Evolutionary conservation across 495 filamentous ascomycete genomes (phyloP), one percentile per base, ranked within the genome.

Genomic region (Tuber calosporum): DNA sequence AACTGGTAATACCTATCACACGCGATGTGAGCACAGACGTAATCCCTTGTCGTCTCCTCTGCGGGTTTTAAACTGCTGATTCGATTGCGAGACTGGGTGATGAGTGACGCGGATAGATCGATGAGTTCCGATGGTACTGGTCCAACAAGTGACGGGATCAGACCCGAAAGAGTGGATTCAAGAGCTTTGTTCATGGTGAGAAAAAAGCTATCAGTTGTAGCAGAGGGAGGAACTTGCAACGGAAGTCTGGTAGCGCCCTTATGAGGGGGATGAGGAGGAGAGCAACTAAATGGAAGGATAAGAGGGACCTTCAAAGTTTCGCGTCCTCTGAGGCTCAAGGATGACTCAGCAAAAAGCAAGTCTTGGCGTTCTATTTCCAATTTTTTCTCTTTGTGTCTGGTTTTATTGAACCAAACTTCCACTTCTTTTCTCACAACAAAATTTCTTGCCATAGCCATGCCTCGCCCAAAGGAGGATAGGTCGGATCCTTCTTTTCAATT

Each of bases 21-120:
- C 53, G 95, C 95, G 43, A 99, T 87, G 82, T 98, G 90, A 1
- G 93, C 91, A 81, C 96, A 98, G 15, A 92, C 92, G 83, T 95
- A 97, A 15, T 89, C 87, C 9, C 94, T 88, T 26, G 91, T 92
- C 75, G 93, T 89, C 81, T 99, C 94, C 82, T 99, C 94, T 72
- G 95, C 92, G 11, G 89, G 86, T 79, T 93, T 96, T 17, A 98
- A 84, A 30, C 86, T 91, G 77, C 88, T 88, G 40, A 94, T 93
- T 40, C 89, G 90, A 80, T 87, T 89, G 11, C 93, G 89, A 7
- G 93, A 97, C 80, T 97, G 94, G 37, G 93, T 91, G 43, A 97
- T 88, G 17, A 98, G 87, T 22, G 92, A 93, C 69, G 86, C 83
- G 1, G 95, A 89, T 20, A 97, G 86, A 68, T 92, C 88, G 40